Evolutionary conservation across 176 grass and related monocot genomes (phyloP).

Genomic region (Eragrostis nindensis): DNA sequence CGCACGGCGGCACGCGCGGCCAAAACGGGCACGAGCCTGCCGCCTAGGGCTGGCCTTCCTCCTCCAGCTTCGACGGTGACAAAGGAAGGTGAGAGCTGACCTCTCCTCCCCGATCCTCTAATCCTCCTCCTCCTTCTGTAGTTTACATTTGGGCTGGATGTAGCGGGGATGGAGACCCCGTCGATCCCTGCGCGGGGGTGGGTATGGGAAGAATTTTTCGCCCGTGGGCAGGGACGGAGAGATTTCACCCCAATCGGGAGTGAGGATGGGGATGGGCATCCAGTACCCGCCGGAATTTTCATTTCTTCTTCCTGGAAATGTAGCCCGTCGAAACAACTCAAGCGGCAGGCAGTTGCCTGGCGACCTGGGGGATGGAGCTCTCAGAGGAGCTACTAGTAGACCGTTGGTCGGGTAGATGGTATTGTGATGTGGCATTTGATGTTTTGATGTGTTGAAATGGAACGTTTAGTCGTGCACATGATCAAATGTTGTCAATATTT

Average conservation of each 20-base stretch:
- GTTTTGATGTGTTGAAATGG: not conserved
- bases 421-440: no score
- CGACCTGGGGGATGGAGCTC: not conserved
- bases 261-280: not conserved
- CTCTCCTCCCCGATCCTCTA: not conserved
- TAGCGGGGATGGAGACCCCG: no score
- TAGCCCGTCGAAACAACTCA: not conserved
- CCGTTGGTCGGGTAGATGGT: no score
- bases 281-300: not conserved
- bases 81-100: not conserved
- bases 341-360: not conserved
- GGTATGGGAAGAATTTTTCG: not conserved
- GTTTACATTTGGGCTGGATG: not conserved
- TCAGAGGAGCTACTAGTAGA: not conserved
- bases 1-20: not conserved
- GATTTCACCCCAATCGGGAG: no score
- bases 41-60: not conserved
- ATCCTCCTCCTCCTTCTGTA: not conserved
- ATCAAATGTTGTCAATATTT: not conserved
- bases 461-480: not conserved
- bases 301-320: not conserved
- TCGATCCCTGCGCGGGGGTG: not conserved
- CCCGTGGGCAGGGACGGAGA: not conserved
- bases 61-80: not conserved
- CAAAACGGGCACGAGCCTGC: not conserved